Evolutionary conservation across 2,329 filamentous ascomycete genomes (phyloP).

Genomic region (Claviceps arundinis): DNA sequence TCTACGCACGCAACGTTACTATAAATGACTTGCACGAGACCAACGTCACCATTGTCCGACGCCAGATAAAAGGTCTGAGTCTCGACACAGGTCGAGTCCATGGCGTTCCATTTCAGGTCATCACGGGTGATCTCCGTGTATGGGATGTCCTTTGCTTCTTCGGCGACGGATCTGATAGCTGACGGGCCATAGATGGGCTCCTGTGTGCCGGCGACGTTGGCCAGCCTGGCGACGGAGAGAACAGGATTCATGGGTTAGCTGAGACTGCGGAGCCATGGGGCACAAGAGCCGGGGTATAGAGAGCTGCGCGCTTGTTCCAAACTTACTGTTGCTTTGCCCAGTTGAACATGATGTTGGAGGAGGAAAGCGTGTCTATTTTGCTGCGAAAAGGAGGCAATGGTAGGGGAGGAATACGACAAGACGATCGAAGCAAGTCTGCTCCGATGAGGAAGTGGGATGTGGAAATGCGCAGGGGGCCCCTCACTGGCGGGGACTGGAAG

Average conservation of each 20-base stretch:
- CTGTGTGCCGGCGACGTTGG: slow-evolving; percentile 82
- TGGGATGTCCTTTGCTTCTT: slow-evolving; percentile 63
- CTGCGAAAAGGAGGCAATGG: no score
- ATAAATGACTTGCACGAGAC: slow-evolving; percentile 85
- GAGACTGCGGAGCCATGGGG: slow-evolving; percentile 3
- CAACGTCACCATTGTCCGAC: slow-evolving; percentile 62
- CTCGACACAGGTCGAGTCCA: slow-evolving; percentile 82
- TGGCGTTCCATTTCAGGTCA: slow-evolving; percentile 68
- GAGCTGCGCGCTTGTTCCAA: not conserved
- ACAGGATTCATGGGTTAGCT: slow-evolving; percentile 5
- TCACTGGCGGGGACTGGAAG: no score
- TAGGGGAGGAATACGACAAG: not conserved
- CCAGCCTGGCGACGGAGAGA: slow-evolving; percentile 33
- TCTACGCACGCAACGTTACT: slow-evolving; percentile 78
- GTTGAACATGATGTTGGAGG: slow-evolving; percentile 57
- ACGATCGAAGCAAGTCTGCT: not conserved
- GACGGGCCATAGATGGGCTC: slow-evolving; percentile 89
- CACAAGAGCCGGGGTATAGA: not conserved
- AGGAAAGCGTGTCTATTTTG: not conserved
- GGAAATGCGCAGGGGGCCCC: no score
- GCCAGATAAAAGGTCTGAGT: slow-evolving; percentile 90
- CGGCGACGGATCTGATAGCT: slow-evolving; percentile 74
- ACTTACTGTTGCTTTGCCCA: slow-evolving; percentile 86
- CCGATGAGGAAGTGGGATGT: no score
- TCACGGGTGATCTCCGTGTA: slow-evolving; percentile 69